These are phyloP conservation scores for Nannizziopsis arthrosporioides DNA, from an alignment of 2,329 filamentous ascomycete species.

Conservation along the genomic window DNA sequence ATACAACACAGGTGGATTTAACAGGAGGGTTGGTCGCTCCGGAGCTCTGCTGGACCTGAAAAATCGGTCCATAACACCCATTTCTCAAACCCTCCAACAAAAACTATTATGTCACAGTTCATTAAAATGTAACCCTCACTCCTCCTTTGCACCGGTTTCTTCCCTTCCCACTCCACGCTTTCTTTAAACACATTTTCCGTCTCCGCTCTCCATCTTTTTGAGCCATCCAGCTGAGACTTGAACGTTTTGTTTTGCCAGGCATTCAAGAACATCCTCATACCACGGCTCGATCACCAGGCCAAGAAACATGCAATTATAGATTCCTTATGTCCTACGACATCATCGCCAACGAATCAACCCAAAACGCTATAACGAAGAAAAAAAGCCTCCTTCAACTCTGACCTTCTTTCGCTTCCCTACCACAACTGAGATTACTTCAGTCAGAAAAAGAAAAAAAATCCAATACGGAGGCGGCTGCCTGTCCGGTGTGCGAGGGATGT, in stretches of 20 bases:
- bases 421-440: too few species aligned
- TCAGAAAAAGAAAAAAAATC: too few species aligned
- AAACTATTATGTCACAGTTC: neutral
- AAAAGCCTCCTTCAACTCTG: too few species aligned
- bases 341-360: neutral
- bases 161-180: neutral
- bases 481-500: too few species aligned
- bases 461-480: too few species aligned
- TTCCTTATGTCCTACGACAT: neutral
- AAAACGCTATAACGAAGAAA: too few species aligned
- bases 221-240: slow-evolving; percentile 9
- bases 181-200: neutral
- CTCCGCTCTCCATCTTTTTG: neutral
- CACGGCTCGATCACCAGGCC: slow-evolving; percentile 7
- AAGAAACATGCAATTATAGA: slow-evolving; percentile 7
- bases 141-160: neutral
- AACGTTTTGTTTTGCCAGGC: slow-evolving; percentile 7
- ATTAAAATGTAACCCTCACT: neutral
- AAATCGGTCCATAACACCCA: neutral
- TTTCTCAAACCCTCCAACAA: neutral
- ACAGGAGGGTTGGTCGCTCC: slow-evolving; percentile 26
- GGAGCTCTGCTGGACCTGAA: slow-evolving; percentile 30
- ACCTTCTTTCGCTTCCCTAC: too few species aligned
- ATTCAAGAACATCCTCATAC: neutral
- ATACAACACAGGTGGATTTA: slow-evolving; percentile 23